Conservation (phyloP, 1,139 yeast genomes). For the Lodderomyces elongisporus region DNA sequence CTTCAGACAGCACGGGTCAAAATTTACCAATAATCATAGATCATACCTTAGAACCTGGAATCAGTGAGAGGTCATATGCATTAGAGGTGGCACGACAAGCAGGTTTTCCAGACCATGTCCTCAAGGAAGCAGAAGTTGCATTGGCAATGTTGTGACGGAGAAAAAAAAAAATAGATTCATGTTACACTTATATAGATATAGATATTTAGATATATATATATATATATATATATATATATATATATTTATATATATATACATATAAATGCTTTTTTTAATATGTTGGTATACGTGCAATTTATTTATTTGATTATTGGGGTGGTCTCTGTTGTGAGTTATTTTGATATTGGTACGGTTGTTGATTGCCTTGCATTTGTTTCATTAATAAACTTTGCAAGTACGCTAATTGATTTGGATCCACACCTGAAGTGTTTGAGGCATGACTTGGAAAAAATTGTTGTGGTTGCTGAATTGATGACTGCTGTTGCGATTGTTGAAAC, state of each 20-base stretch:
- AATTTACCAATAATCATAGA: constrained; percentile 39
- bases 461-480: constrained; percentile 7
- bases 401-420: constrained; percentile 15
- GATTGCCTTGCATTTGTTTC: constrained; percentile 11
- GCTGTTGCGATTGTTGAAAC: constrained; percentile 11
- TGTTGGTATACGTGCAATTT: constrained; percentile 1
- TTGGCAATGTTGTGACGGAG: constrained; percentile 14
- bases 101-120: constrained; percentile 68
- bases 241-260: constrained; percentile 6
- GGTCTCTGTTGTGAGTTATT: constrained; percentile 1
- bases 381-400: constrained; percentile 15
- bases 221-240: constrained; percentile 2
- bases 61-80: constrained; percentile 76
- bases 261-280: constrained; percentile 2
- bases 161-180: background rate
- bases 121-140: constrained; percentile 46
- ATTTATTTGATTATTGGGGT: background rate
- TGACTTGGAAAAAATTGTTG: too few relatives aligned
- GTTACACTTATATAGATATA: constrained; percentile 5
- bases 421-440: too few relatives aligned
- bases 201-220: background rate
- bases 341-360: constrained; percentile 6
- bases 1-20: constrained; percentile 5
- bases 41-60: constrained; percentile 65
- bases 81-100: constrained; percentile 79